phyloP scores from a whole-genome alignment of 2,329 filamentous ascomycete genomes.

The Lasiodiplodia sp. region DNA sequence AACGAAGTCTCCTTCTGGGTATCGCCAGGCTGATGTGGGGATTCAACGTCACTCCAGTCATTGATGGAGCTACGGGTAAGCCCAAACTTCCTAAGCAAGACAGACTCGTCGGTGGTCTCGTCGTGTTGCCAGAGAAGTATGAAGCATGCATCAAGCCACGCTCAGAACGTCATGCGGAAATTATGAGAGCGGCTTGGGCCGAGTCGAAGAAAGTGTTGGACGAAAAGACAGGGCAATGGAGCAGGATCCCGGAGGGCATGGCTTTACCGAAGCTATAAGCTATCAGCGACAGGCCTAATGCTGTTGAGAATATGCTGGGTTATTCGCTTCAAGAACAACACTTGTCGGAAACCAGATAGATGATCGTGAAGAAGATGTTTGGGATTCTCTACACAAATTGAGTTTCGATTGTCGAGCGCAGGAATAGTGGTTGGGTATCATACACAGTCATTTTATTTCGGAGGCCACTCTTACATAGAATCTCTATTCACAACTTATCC shows the following conservation, averaged over 20 bases:
- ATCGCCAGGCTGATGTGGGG: constrained; percentile 31
- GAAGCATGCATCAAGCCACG: constrained; percentile 35
- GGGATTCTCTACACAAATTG: not conserved
- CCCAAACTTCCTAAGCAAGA: constrained; percentile 24
- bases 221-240: constrained; percentile 35
- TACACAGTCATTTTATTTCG: constrained; percentile 13
- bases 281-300: not conserved
- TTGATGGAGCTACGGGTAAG: constrained; percentile 1
- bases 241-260: constrained; percentile 35
- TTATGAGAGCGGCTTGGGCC: constrained; percentile 34
- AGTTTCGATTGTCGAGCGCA: not conserved
- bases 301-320: not conserved
- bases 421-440: not conserved
- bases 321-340: not conserved
- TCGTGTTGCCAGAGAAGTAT: constrained; percentile 36
- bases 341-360: not conserved
- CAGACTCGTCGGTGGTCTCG: constrained; percentile 35
- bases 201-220: constrained; percentile 32
- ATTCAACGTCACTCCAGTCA: constrained; percentile 26
- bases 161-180: constrained; percentile 25
- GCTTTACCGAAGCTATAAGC: constrained; percentile 1
- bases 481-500: not conserved
- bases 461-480: constrained; percentile 13
- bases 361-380: not conserved
- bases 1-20: constrained; percentile 29